A percentile compares a stretch with the other conserved stretches of the same genome.
Evolutionary conservation across 768 basidiomycete genomes (phyloP).

Genomic region (Floccularia luteovirens): DNA sequence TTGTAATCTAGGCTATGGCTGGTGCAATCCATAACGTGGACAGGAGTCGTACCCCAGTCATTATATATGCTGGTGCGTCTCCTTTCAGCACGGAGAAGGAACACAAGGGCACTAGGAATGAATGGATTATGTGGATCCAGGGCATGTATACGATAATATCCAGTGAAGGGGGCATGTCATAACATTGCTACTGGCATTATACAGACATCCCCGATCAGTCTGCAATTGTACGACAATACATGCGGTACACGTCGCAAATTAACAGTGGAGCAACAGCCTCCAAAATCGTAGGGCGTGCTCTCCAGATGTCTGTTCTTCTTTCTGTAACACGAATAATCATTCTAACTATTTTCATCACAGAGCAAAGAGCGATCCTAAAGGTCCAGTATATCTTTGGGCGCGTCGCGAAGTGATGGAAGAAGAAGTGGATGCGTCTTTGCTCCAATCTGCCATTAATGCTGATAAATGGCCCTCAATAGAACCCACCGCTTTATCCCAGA

Average conservation of each 20-base stretch:
- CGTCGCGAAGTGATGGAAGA: conserved; percentile 67
- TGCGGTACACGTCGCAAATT: conserved; percentile 60
- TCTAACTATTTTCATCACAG: conserved; percentile 24
- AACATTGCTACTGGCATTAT: background rate
- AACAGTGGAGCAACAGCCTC: conserved; percentile 43
- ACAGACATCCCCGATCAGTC: conserved; percentile 67
- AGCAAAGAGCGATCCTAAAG: conserved; percentile 63
- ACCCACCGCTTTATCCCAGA: conserved; percentile 35
- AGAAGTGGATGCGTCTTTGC: conserved; percentile 33
- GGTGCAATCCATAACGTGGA: conserved; percentile 72
- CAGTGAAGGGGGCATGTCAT: background rate
- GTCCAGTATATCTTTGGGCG: conserved; percentile 71
- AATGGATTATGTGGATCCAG: conserved; percentile 71
- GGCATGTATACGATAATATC: conserved; percentile 24
- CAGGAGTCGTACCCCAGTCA: conserved; percentile 47
- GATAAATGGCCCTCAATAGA: conserved; percentile 48
- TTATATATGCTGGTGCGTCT: conserved; percentile 69
- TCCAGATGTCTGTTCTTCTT: conserved; percentile 49
- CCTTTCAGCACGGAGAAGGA: conserved; percentile 52
- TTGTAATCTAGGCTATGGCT: conserved; percentile 43
- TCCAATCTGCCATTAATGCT: conserved; percentile 20
- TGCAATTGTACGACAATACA: conserved; percentile 67
- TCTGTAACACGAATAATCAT: background rate
- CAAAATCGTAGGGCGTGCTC: conserved; percentile 43
- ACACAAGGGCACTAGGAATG: conserved; percentile 56